Base-by-base conservation (phyloP, 441 rosid genomes). In the Pelargonium cotyledonis region DNA sequence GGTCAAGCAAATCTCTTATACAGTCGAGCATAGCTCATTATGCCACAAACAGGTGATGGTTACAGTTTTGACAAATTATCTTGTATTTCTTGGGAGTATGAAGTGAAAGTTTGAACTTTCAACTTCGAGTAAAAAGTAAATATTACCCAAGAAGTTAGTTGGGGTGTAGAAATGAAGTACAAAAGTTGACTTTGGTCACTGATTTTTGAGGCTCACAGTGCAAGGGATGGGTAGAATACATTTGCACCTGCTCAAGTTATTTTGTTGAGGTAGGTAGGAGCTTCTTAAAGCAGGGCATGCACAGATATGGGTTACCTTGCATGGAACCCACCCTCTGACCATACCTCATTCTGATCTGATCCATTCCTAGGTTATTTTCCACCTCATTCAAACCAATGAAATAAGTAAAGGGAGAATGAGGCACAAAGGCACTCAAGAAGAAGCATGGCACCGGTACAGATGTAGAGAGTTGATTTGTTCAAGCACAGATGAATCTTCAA, bases 71-170 rank as follows among this genome's bases (percentile, higher is more conserved):
- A 16, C 11, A 57, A 18, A 4, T 57, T 5, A 55, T 6, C 26
- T 55, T 57, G 10, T 57, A 16, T n/a, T 57, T 16, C 62, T 57
- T 18, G 9, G 21, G 18, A 8, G 60, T 53, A 6, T 15, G 26
- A 57, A 57, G 62, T 8, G 62, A 57, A 18, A 57, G 62, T 57
- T 57, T 18, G 62, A 57, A 57, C 21, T 57, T 18, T 57, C 4
- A 11, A 57, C 26, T 57, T 57, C 18, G 12, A 18, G 62, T 57
- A 57, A 57, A 4, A 57, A 57, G 29, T 57, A 57, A 57, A 31
- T 31, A 31, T 0, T 31, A 31, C 5, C 38, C 38, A 31, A 31
- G 38, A 31, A 31, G 38, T 31, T 31, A 57, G 18, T 57, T 57
- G 62, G 26, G 29, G 26, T 57, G 62, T 57, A 23, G 62, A 29